Evolutionary conservation across 1,284 basidiomycete species (phyloP).

Genomic region (Amylostereum areolatum): DNA sequence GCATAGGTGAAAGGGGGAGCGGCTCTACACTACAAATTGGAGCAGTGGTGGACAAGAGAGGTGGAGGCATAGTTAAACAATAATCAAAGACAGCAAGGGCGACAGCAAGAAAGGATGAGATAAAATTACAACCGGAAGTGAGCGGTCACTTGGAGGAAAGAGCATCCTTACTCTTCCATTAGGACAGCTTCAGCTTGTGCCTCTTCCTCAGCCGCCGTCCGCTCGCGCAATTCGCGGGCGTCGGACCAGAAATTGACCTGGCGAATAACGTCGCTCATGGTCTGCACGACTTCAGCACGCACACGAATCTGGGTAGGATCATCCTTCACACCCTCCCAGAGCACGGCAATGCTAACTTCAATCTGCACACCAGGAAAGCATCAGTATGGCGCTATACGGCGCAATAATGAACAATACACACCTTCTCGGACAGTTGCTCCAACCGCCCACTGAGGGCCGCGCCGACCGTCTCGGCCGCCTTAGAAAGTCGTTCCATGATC

Average conservation of each 20-base stretch:
- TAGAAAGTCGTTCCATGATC: constrained; percentile 38
- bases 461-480: constrained; percentile 44
- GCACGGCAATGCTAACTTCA: constrained; percentile 51
- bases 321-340: constrained; percentile 51
- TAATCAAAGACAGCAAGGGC: not conserved
- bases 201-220: constrained; percentile 4
- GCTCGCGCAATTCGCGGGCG: constrained; percentile 28
- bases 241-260: constrained; percentile 38
- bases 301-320: constrained; percentile 36
- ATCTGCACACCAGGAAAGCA: constrained; percentile 26
- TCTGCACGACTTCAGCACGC: constrained; percentile 33
- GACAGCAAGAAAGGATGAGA: not conserved
- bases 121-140: not conserved
- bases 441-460: constrained; percentile 40
- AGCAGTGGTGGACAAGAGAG: no score
- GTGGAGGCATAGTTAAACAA: not conserved
- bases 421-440: constrained; percentile 48
- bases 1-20: no score
- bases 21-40: no score
- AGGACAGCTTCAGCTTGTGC: not conserved
- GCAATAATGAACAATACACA: constrained; percentile 15
- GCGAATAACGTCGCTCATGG: constrained; percentile 30
- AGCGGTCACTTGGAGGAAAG: not conserved
- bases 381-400: not conserved
- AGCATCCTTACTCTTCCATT: not conserved